phyloP scores from a whole-genome alignment of 257 asterid species.

The Nicotiana obtusifolia region DNA sequence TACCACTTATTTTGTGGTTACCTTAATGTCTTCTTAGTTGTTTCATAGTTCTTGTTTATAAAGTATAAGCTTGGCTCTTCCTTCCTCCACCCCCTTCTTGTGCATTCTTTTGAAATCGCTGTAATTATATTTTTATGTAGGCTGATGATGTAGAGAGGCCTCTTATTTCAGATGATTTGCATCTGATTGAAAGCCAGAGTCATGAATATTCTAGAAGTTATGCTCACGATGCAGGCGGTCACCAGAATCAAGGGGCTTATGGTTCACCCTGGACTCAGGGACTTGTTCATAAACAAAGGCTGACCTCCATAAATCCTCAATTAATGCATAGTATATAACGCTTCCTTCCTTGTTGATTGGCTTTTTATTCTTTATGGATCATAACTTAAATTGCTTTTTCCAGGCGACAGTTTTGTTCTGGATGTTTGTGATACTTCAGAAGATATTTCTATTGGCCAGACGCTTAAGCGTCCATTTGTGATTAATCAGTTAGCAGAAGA shows the following conservation, averaged over 20 bases:
- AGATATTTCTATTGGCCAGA: conserved; percentile 35
- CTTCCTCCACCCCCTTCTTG: not conserved
- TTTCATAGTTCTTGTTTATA: not conserved
- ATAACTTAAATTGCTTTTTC: conserved; percentile 8
- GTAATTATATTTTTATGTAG: conserved; percentile 30
- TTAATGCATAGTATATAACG: conserved; percentile 49
- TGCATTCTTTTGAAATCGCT: conserved; percentile 19
- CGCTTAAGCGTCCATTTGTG: conserved; percentile 30
- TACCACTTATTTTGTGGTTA: not conserved
- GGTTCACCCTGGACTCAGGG: conserved; percentile 37
- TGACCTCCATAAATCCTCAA: conserved; percentile 42
- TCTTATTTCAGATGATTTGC: conserved; percentile 62
- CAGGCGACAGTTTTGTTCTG: conserved; percentile 89
- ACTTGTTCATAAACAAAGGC: conserved; percentile 46
- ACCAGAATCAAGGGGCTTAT: conserved; percentile 35
- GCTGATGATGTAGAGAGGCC: conserved; percentile 86
- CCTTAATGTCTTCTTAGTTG: not conserved
- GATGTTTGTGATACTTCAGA: conserved; percentile 71
- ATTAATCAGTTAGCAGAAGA: conserved; percentile 24
- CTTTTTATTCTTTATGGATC: conserved; percentile 2
- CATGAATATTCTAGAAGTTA: conserved; percentile 35
- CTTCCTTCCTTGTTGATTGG: conserved; percentile 12
- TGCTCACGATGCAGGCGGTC: conserved; percentile 35
- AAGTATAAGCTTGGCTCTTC: not conserved
- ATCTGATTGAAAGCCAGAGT: conserved; percentile 35